Base-by-base conservation (phyloP, 129 eudicot genomes). In the Flaveria sonorensis region DNA sequence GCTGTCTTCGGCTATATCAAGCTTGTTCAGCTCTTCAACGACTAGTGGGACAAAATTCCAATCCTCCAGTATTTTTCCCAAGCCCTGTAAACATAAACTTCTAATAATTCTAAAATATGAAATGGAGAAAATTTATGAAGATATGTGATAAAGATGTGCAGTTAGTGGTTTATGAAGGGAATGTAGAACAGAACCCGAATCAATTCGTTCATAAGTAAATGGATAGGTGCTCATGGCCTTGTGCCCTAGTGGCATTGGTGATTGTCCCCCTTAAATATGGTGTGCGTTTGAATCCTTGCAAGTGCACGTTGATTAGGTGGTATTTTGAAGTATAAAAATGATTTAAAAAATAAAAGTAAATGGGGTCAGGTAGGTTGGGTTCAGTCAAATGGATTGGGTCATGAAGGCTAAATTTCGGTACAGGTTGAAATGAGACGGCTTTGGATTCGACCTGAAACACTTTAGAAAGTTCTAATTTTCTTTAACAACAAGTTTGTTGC, bases 11-110 rank as follows among this genome's bases (percentile, higher is more conserved):
- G 72, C 66, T 72, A 32, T 76, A 28, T 90, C 88, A 47, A 87
- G 82, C 83, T 86, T 87, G 48, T 80, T 78, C 82, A 95, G 89
- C 87, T 92, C 93, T 71, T 87, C 88, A 42, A 92, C 88, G 51
- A 88, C 92, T n/a, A 77, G 87, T 65, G 99, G 99, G 52, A 95
- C 78, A 78, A 87, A 88, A 74, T 76, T 84, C 99, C 99, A 95
- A 68, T 95, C 96, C 72, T 92, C 92, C 6, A 82, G 73, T 87
- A 92, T 75, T 48, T 85, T 82, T 50, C 64, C 83, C 66, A 95
- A 47, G 67, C 85, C 88, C 99, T 95, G 24, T 57, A 79, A 11
- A 32, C n/a, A 43, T 57, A 64, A 19, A 20, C 16, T 1, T 19
- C 1, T 53, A 6, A 9, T 2, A 21, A 32, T 42, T 32, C 56